phyloP scores from a whole-genome alignment of 2,329 filamentous ascomycete species.

The Colletotrichum musae region DNA sequence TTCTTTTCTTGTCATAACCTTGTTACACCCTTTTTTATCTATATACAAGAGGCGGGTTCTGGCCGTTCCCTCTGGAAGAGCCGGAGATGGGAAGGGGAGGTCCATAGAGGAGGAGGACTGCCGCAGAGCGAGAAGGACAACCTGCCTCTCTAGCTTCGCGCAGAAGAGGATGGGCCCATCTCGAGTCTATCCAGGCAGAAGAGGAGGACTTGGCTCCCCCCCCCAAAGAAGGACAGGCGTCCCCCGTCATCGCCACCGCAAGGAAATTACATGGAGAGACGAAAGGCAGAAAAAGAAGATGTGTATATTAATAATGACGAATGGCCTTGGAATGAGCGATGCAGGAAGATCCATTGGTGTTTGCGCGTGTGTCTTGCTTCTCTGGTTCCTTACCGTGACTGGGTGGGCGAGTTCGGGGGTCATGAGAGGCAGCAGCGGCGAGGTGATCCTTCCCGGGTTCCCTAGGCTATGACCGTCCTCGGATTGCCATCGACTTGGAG shows the following conservation, averaged over 20 bases:
- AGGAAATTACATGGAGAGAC: conserved; percentile 8
- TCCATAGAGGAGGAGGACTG: conserved; percentile 5
- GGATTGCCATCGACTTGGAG: too few species aligned
- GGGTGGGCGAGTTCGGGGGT: too few species aligned
- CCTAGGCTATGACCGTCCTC: too few species aligned
- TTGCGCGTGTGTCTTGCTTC: background rate
- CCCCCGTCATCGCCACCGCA: conserved; percentile 6
- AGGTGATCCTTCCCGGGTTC: too few species aligned
- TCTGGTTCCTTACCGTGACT: background rate
- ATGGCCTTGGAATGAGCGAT: conserved; percentile 29
- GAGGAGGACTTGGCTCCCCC: background rate
- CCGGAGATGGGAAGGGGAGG: background rate
- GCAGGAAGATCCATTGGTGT: background rate
- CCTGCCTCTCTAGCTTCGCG: too few species aligned
- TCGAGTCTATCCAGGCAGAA: too few species aligned
- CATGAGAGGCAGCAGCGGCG: too few species aligned
- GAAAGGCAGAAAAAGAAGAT: conserved; percentile 10
- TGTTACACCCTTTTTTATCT: conserved; percentile 20
- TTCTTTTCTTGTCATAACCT: conserved; percentile 31
- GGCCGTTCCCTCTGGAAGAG: background rate
- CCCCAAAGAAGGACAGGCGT: background rate
- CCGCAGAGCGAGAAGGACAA: background rate
- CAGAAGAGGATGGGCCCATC: background rate
- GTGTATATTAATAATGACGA: conserved; percentile 41
- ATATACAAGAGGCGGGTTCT: conserved; percentile 34